Evolutionary conservation across 2,329 filamentous ascomycete genomes (phyloP).

Genomic region (Didymella segeticola): DNA sequence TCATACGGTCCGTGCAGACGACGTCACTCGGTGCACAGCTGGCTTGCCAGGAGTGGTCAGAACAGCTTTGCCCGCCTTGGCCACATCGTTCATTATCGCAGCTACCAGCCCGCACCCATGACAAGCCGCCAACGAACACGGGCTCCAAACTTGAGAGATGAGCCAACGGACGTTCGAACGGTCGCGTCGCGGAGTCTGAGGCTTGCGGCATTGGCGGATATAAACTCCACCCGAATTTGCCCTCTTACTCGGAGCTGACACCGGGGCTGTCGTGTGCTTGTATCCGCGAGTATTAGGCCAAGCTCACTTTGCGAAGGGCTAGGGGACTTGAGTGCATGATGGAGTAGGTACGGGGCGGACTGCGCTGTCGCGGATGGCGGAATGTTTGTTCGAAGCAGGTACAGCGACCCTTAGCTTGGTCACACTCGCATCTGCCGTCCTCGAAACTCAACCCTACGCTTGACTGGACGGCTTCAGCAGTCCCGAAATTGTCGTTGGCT

Average conservation of each 20-base stretch:
- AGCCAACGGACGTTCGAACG: constrained; percentile 11
- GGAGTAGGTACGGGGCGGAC: constrained; percentile 1
- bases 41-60: constrained; percentile 24
- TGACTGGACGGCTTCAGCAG: constrained; percentile 22
- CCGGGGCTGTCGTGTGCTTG: constrained; percentile 9
- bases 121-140: constrained; percentile 18
- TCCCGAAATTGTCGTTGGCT: constrained; percentile 29
- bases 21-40: constrained; percentile 18
- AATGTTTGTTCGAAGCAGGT: constrained; percentile 33
- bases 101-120: constrained; percentile 23
- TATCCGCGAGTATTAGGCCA: constrained; percentile 19
- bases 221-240: constrained; percentile 18
- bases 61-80: constrained; percentile 29
- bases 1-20: constrained; percentile 18
- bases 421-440: constrained; percentile 15
- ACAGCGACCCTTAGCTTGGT: constrained; percentile 24
- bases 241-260: background rate
- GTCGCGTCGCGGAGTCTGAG: constrained; percentile 10
- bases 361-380: constrained; percentile 15
- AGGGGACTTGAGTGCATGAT: background rate
- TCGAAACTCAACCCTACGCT: background rate
- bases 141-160: background rate
- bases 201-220: constrained; percentile 26
- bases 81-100: constrained; percentile 24
- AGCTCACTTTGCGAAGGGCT: constrained; percentile 10